Conservation (phyloP, 257 asterid genomes). For the Capsicum pubescens region DNA sequence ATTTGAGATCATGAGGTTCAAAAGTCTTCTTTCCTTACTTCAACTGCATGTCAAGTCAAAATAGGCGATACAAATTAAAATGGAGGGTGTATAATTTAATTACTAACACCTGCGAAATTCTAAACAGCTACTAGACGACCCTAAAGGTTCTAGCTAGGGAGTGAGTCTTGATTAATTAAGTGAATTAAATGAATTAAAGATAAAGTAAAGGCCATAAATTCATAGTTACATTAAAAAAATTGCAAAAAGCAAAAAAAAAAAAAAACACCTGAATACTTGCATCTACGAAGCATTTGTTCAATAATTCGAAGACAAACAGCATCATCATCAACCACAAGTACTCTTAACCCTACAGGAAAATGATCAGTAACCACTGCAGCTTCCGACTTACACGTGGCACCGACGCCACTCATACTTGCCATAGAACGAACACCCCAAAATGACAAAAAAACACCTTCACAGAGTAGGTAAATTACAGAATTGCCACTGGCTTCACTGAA, state of each 20-base stretch:
- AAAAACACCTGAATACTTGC: constrained; percentile 48
- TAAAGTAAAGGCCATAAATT: not conserved
- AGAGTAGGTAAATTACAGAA: not conserved
- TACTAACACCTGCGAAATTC: too few relatives aligned
- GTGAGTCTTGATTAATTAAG: not conserved
- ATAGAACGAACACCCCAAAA: not conserved
- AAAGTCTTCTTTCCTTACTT: too few relatives aligned
- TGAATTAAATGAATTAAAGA: not conserved
- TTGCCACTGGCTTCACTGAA: constrained; percentile 16
- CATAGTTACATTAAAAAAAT: not conserved
- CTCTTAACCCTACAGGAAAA: constrained; percentile 81
- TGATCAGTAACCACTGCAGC: constrained; percentile 54
- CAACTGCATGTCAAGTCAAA: too few relatives aligned
- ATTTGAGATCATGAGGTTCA: too few relatives aligned
- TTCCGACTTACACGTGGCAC: constrained; percentile 29
- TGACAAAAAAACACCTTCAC: not conserved
- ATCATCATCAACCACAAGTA: constrained; percentile 80
- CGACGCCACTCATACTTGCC: not conserved
- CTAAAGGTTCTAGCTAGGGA: not conserved
- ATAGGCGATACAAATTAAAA: too few relatives aligned
- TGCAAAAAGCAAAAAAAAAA: not conserved
- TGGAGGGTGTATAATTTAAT: too few relatives aligned
- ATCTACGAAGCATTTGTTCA: constrained; percentile 78
- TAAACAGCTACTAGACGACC: too few relatives aligned
- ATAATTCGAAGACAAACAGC: constrained; percentile 62